Evolutionary conservation across 371 early-diverging fungal species (phyloP).

Genomic region (Catenaria anguillulae): DNA sequence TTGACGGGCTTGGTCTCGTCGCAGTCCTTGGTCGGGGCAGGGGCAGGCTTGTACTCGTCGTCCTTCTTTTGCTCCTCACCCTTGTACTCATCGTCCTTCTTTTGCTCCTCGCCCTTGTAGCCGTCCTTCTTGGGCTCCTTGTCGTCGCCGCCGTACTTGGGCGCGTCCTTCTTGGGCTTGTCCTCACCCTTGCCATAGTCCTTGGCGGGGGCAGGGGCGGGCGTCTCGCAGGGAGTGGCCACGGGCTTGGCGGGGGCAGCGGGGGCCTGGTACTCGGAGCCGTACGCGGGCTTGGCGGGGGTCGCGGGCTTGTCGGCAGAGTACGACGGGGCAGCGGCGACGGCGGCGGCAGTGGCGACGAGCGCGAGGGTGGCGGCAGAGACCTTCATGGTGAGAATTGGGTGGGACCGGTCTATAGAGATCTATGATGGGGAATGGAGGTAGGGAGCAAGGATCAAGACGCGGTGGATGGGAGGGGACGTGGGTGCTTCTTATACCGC

Average conservation of each 20-base stretch:
- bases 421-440: background rate
- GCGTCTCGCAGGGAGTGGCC: background rate
- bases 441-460: too few species aligned
- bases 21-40: too few species aligned
- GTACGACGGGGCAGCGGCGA: background rate
- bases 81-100: too few species aligned
- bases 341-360: background rate
- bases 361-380: background rate
- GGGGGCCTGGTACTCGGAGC: background rate
- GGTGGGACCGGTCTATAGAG: background rate
- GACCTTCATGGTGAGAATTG: too few species aligned
- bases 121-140: too few species aligned
- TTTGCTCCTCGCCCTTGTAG: too few species aligned
- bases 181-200: background rate
- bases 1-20: too few species aligned
- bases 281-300: background rate
- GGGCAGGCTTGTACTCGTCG: background rate
- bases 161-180: too few species aligned
- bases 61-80: conserved; percentile 14
- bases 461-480: too few species aligned
- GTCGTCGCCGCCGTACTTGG: too few species aligned
- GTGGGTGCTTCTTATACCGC: too few species aligned
- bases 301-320: background rate
- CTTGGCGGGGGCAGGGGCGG: background rate
- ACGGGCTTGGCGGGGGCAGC: background rate